Evolutionary conservation across 176 grass and related monocot species (phyloP), one percentile per base, ranked within the genome.

Genomic region (Juncus effusus): DNA sequence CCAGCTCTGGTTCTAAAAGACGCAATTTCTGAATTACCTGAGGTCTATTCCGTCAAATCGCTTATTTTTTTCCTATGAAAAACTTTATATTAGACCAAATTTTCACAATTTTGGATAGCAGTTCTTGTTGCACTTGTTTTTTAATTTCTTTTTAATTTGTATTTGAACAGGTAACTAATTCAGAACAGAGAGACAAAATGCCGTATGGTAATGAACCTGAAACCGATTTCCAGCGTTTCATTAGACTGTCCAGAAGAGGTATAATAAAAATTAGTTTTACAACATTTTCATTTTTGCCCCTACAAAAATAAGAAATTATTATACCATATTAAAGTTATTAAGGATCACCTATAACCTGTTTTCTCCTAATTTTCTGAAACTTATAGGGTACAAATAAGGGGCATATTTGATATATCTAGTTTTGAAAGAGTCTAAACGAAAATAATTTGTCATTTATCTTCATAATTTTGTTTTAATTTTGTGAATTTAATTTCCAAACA

Each of bases 21-120:
- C 66, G 94, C 88, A 1, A 82, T 97, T 61, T 97, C 94, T 16
- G 94, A 97, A 53, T 67, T 97, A 54, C 94, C 94, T 41, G 16
- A 14, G 67, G 94, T 78, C 65, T 67, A 75, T 74, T 9, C 4
- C 44, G 44, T 47, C 9, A 28, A 28, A 28, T 28, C 1, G 9
- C 44, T 47, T n/a, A n/a, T n/a, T n/a, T n/a, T 47, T 47, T 47
- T 47, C 4, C 4, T 47, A 9, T 28, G 19, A 28, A 28, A 28
- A 28, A 28, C 19, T 28, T 28, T 28, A 28, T 28, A 1, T 28
- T 28, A 28, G 19, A 28, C 19, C 19, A 28, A 28, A 28, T 28
- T 28, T 28, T 28, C 19, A 28, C 19, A 28, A 28, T 28, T 28
- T 28, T 28, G 19, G 19, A 28, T 28, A 28, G 19, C 19, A 28